A percentile compares a stretch with the other conserved stretches of the same genome.
These are phyloP conservation scores for Amoebophrya sp. DNA, from an alignment of 169 alveolate species.

Conservation along the genomic window DNA sequence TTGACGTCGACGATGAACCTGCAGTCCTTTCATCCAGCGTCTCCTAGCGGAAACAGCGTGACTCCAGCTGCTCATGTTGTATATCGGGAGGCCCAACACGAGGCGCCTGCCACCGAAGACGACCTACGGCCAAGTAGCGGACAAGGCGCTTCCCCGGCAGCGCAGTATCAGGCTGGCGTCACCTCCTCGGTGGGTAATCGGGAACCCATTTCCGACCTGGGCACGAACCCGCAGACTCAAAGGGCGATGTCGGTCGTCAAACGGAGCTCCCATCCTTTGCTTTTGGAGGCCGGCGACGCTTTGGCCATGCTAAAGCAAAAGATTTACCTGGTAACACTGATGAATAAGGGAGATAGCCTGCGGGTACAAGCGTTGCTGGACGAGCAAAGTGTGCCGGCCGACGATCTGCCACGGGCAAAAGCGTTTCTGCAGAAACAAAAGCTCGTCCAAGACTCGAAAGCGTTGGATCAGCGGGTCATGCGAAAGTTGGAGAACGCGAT, in stretches of 20 bases:
- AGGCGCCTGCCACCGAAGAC: neutral
- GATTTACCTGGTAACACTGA: neutral
- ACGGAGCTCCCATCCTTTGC: neutral
- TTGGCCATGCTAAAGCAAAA: neutral
- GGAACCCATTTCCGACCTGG: neutral
- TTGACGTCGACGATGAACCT: neutral
- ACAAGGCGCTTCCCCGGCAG: neutral
- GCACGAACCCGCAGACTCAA: neutral
- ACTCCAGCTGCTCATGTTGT: no score
- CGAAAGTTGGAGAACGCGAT: neutral
- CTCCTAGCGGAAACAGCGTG: neutral
- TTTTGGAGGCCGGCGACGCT: neutral
- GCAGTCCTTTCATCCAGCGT: no score
- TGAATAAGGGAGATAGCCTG: neutral
- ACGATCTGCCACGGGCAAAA: neutral
- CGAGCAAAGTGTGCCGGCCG: neutral
- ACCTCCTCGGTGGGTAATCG: no score
- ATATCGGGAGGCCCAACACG: neutral
- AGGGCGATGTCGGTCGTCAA: neutral
- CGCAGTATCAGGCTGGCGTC: no score
- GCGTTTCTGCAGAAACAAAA: neutral
- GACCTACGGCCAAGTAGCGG: neutral
- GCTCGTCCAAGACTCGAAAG: neutral
- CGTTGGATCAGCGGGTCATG: neutral
- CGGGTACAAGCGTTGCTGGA: constrained; percentile 1